These are phyloP conservation scores for Aspergillus panamensis DNA, from an alignment of 495 filamentous ascomycete genomes.

Conservation along the genomic window DNA sequence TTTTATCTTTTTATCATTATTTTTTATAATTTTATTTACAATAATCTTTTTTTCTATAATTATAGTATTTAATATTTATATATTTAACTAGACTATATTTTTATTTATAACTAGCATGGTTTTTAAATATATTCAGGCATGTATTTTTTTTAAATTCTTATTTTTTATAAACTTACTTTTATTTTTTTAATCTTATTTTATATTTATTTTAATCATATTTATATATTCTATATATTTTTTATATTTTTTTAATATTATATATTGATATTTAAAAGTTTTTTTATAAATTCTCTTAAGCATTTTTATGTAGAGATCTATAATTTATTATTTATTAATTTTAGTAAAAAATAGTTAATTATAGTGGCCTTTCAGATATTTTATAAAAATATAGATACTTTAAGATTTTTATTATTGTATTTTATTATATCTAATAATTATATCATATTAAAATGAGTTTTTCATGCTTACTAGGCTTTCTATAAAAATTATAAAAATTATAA, in stretches of 20 bases:
- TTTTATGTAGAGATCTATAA: background rate
- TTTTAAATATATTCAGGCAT: too few species aligned
- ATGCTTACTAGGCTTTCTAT: background rate
- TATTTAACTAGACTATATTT: too few species aligned
- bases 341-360: background rate
- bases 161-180: too few species aligned
- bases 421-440: background rate
- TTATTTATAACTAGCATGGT: too few species aligned
- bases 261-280: too few species aligned
- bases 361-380: background rate
- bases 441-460: background rate
- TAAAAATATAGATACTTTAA: background rate
- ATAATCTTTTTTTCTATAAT: constrained; percentile 5
- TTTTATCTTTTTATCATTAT: background rate
- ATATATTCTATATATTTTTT: too few species aligned
- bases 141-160: too few species aligned
- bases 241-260: too few species aligned
- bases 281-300: too few species aligned
- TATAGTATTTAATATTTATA: background rate
- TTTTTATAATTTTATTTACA: constrained; percentile 2
- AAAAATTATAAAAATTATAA: background rate
- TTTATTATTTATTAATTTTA: too few species aligned
- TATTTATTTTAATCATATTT: too few species aligned
- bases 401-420: background rate
- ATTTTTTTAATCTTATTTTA: too few species aligned